Conservation (phyloP, 2,329 filamentous ascomycete species). For the Sphaerulina vaccinii region DNA sequence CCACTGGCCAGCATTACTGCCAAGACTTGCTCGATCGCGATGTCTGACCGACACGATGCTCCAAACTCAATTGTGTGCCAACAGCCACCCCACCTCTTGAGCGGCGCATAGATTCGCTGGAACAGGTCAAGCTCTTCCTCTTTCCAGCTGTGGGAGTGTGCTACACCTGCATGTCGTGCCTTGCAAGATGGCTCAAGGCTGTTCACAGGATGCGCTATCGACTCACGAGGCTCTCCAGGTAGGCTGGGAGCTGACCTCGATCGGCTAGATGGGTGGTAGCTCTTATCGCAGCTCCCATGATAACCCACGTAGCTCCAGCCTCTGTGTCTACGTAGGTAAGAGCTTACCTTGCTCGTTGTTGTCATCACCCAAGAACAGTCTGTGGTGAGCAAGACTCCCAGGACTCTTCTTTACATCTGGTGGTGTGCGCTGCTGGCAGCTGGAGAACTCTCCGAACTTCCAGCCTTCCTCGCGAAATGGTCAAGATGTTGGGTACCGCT, state of each 20-base stretch:
- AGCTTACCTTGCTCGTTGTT: constrained; percentile 6
- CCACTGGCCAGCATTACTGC: no score
- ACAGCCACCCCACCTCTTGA: constrained; percentile 6
- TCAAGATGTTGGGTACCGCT: constrained; percentile 26
- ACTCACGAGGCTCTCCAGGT: constrained; percentile 8
- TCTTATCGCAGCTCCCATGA: constrained; percentile 26
- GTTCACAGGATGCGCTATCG: constrained; percentile 3
- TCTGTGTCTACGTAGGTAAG: constrained; percentile 15
- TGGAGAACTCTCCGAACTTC: background rate
- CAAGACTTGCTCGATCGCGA: no score
- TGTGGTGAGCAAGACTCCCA: constrained; percentile 1
- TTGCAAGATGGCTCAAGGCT: constrained; percentile 1
- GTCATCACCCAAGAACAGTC: background rate
- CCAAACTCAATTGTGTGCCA: constrained; percentile 8
- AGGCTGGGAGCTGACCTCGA: constrained; percentile 4
- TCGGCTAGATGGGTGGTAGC: background rate
- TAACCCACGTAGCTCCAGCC: constrained; percentile 9
- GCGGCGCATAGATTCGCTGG: constrained; percentile 5
- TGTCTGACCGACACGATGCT: background rate
- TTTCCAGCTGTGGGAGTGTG: background rate
- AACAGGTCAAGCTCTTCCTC: constrained; percentile 11
- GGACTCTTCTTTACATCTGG: background rate
- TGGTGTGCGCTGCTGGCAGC: constrained; percentile 8
- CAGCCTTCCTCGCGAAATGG: background rate
- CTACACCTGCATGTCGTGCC: constrained; percentile 10